These are phyloP conservation scores for Crithidia thermophila DNA, from an alignment of 208 protist species.

Conservation along the genomic window DNA sequence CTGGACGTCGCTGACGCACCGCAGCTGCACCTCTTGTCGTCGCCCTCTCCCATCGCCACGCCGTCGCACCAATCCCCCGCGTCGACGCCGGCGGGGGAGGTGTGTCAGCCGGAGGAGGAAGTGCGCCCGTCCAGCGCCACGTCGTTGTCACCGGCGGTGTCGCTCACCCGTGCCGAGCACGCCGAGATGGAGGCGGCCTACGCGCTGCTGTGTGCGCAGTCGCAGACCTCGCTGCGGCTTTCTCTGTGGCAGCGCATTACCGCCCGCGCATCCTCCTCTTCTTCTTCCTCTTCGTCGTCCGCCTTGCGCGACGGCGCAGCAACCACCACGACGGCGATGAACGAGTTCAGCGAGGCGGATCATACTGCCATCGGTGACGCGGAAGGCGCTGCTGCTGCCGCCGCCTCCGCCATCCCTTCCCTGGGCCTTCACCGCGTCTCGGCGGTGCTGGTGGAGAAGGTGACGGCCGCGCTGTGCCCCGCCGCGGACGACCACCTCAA, in stretches of 20 bases:
- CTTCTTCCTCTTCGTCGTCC: neutral
- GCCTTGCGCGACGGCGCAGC: constrained; percentile 3
- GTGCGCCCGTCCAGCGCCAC: neutral
- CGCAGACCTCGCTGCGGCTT: constrained; percentile 10
- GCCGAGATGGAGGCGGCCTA: neutral
- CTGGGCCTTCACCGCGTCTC: constrained; percentile 15
- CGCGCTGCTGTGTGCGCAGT: neutral
- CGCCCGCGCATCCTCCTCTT: no score
- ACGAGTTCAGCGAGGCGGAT: constrained; percentile 14
- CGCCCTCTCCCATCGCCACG: neutral
- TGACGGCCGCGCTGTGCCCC: constrained; percentile 17
- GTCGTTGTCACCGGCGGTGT: no score
- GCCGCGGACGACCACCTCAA: neutral
- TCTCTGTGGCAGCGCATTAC: constrained; percentile 8
- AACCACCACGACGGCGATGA: constrained; percentile 2
- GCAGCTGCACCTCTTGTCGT: neutral
- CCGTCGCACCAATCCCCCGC: neutral
- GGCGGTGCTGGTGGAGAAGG: constrained; percentile 22
- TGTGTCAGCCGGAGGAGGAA: neutral
- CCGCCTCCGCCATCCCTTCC: neutral
- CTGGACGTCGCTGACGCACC: constrained; percentile 7
- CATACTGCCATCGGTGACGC: no score
- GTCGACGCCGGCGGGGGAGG: neutral
- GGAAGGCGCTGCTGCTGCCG: neutral
- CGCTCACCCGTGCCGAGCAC: no score